Evolutionary conservation across 768 basidiomycete species (phyloP), one percentile per base, ranked within the genome.

Genomic region (Tricholoma terreum): DNA sequence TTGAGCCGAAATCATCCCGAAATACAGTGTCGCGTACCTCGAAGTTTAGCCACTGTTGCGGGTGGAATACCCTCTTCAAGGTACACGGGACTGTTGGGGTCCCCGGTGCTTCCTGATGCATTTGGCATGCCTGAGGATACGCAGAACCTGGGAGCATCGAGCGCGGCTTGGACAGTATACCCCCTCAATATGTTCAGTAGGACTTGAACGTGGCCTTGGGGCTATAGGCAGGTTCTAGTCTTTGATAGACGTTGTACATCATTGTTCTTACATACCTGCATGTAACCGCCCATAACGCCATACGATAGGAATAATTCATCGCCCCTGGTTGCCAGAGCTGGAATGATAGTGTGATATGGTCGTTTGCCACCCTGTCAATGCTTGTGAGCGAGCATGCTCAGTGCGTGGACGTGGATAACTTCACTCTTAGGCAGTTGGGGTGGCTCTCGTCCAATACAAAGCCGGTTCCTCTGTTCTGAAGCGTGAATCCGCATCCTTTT

Each of bases 121-220:
- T 89, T 85, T 0, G 91, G 89, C 55, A 80, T 80, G 22, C 89
- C 90, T 15, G 92, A 84, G 12, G 93, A 94, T 57, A 98, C 98
- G 68, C 95, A 98, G 76, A 98, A 97, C 12, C 96, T 85, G 8
- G 95, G 96, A 0, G 94, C 89, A 71, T 98, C 96, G 35, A 99
- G 82, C 12, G 94, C 91, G 3, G 91, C 85, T 73, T 99, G 97
- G 0, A 86, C 81, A 2, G 86, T 89, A 70, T 85, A 92, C 2
- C 95, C 95, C 46, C 94, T 83, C 24, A 98, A 80, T 52, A 97
- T 82, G 67, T 94, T 97, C 27, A 98, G 73, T 22, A 98, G 77
- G 6, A 98, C 94, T 72, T 99, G 97, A 3, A 98, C 82, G 63
- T 98, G 96, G 0, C 97, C 95, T 79, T 96, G 94, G 1, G 96